Evolutionary conservation across 1,284 basidiomycete genomes (phyloP).

Genomic region (Vanrija humicola): DNA sequence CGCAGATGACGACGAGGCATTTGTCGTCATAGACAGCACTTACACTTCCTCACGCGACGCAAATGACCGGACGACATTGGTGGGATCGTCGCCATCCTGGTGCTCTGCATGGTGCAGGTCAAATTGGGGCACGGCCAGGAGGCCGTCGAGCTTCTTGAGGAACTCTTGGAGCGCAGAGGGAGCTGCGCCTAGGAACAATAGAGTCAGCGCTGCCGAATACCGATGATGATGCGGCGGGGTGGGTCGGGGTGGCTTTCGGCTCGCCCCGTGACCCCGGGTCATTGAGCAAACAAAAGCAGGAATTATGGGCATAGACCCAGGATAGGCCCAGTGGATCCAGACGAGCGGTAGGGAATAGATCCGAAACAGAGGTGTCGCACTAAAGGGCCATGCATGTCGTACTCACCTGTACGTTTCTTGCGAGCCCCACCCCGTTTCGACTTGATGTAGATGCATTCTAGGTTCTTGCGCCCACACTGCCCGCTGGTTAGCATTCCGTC

Average conservation of each 20-base stretch:
- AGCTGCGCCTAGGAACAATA: slow-evolving; percentile 16
- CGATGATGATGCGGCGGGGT: too few species aligned
- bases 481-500: neutral
- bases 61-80: slow-evolving; percentile 36
- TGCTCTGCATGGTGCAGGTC: slow-evolving; percentile 16
- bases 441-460: slow-evolving; percentile 49
- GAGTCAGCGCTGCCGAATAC: neutral
- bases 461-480: slow-evolving; percentile 41
- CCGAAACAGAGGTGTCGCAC: neutral
- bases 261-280: too few species aligned
- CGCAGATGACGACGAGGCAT: too few species aligned
- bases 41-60: slow-evolving; percentile 36
- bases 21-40: slow-evolving; percentile 8
- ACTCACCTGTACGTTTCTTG: slow-evolving; percentile 41
- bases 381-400: neutral
- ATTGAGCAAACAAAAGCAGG: too few species aligned
- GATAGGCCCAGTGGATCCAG: neutral
- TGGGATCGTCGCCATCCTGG: slow-evolving; percentile 31
- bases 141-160: slow-evolving; percentile 42
- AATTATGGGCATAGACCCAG: too few species aligned
- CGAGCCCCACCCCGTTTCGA: slow-evolving; percentile 47
- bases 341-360: neutral
- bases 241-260: too few species aligned
- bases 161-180: slow-evolving; percentile 42
- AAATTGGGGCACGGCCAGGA: slow-evolving; percentile 30